Evolutionary conservation across 345 rosid genomes (phyloP), one percentile per base, ranked within the genome.

Genomic region (Citrus cavaleriei): DNA sequence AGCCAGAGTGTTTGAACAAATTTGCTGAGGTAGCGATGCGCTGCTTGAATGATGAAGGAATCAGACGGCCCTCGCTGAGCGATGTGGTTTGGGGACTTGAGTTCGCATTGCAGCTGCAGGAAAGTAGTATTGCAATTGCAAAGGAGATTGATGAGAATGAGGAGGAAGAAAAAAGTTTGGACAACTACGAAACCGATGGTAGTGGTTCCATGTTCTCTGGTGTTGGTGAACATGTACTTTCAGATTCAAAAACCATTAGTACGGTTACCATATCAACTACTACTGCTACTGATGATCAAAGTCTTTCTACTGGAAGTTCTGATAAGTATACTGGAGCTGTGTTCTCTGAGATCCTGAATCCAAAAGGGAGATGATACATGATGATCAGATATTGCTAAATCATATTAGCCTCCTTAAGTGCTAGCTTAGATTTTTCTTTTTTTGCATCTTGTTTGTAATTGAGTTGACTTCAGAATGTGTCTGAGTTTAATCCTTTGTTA

Each of bases 11-110:
- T 13, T 35, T 91, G 82, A 84, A 78, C 46, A 88, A 87, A 64
- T 88, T 75, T 16, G 82, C 77, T 3, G 90, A 89, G 80, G 78
- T 88, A 22, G 88, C 87, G 10, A 74, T 61, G 38, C 27, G 38
- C 1, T 40, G 77, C 24, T 4, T 74, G 68, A 32, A 40, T 40
- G 77, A 46, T 22, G 30, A 63, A 4, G 83, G 83, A 58, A 28
- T 12, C 4, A 24, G n/a, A 42, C 73, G 86, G 67, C 86, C 86
- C 1, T 58, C 72, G 10, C 74, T 80, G 83, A 37, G 61, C 12
- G 81, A 77, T 34, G 81, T 80, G 70, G 81, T 80, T 1, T 25
- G 78, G 73, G 81, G 61, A 13, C 73, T 83, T 22, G 83, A 83
- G 72, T 68, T 77, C 34, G 81, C 81, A 2, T 71, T 80, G 74